Base-by-base conservation (phyloP, 1,284 basidiomycete genomes). In the Kwoniella shivajii region DNA sequence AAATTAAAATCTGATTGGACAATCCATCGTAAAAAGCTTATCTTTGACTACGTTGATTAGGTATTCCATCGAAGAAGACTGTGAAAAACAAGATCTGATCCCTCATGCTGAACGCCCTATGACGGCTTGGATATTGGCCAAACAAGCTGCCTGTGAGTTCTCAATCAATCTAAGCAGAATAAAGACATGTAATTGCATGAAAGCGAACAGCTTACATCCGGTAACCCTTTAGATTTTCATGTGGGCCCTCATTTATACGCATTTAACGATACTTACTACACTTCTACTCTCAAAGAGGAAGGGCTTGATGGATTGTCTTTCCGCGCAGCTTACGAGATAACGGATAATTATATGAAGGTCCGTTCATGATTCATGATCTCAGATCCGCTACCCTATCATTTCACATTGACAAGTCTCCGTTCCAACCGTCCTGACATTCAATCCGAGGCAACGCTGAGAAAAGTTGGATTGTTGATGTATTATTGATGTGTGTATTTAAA, bases 41-140 rank as follows among this genome's bases (percentile, higher is more conserved):
- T n/a, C n/a, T 24, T 39, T 14, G n/a, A 18, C 38, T n/a, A n/a
- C n/a, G n/a, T n/a, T n/a, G 29, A 26, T 5, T 34, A 51, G 50
- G 9, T 41, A 51, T 29, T 51, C 50, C 9, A 27, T 42, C 18
- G 50, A 51, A 43, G 50, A 51, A 7, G 50, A 42, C 41, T 51
- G 50, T 30, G 31, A 41, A 39, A 51, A 41, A 42, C 26, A 37
- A 13, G 22, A 16, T 16, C 42, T 51, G n/a, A 18, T 51, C 16
- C 50, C 49, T 27, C 49, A 50, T 20, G 14, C 31, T 38, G 6
- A 50, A 41, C 37, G 50, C 26, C 38, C 38, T 4, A 41, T 42
- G 37, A 16, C 41, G 24, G 20, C 50, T 33, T 51, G 50, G 50
- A 43, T 39, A 1, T 24, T 51, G 11, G 50, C 50, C 27, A 51